phyloP scores from a whole-genome alignment of 2,329 filamentous ascomycete species.

The Neonectria faginata region DNA sequence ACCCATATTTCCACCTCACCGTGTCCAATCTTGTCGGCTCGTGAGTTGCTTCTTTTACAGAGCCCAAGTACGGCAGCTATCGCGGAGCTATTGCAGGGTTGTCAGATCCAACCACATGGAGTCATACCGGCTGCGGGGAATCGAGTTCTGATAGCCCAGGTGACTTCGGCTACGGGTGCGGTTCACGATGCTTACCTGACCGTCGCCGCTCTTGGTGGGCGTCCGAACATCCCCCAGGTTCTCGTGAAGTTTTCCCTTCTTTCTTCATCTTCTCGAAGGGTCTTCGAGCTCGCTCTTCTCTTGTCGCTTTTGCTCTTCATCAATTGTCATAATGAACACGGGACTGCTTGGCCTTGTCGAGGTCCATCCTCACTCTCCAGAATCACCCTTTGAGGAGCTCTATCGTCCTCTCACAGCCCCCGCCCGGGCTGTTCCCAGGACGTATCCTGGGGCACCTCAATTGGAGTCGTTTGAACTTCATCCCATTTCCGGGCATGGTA shows the following conservation, averaged over 20 bases:
- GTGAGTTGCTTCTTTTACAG: conserved; percentile 14
- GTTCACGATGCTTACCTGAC: conserved; percentile 6
- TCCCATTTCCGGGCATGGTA: conserved; percentile 32
- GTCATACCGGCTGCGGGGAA: conserved; percentile 17
- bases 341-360: conserved; percentile 49
- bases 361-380: conserved; percentile 45
- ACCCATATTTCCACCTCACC: conserved; percentile 27
- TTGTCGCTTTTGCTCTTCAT: conserved; percentile 11
- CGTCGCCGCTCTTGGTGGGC: conserved; percentile 10
- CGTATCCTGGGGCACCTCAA: conserved; percentile 54
- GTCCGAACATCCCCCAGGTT: neutral
- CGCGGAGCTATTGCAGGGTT: conserved; percentile 16
- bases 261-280: neutral
- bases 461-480: conserved; percentile 48
- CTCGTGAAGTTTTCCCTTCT: neutral
- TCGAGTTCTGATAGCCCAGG: conserved; percentile 4
- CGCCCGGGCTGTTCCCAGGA: conserved; percentile 53
- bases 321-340: conserved; percentile 48
- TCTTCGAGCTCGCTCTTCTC: neutral
- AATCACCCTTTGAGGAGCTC: conserved; percentile 35
- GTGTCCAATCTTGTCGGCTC: conserved; percentile 18
- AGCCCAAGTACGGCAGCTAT: neutral
- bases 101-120: conserved; percentile 19
- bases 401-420: conserved; percentile 47
- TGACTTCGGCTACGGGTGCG: conserved; percentile 7